A percentile compares a stretch with the other conserved stretches of the same genome.
Conservation (phyloP, 768 basidiomycete species). For the Leccinum rimulosum region DNA sequence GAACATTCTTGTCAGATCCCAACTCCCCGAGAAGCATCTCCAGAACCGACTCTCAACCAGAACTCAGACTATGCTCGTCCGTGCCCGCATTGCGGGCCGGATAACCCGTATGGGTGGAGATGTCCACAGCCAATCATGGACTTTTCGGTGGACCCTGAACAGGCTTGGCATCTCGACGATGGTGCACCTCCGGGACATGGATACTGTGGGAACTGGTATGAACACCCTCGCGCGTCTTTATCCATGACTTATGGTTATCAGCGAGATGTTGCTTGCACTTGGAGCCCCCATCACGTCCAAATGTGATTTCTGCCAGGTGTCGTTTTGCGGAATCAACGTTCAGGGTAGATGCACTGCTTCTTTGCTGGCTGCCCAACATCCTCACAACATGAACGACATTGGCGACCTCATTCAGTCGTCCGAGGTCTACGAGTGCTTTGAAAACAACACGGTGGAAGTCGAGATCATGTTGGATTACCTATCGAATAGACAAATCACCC, state of each 20-base stretch:
- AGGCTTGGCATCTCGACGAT: conserved; percentile 76
- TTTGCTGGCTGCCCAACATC: conserved; percentile 57
- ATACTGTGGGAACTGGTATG: conserved; percentile 80
- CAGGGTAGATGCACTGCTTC: conserved; percentile 69
- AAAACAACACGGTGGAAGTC: conserved; percentile 74
- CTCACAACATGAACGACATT: conserved; percentile 64
- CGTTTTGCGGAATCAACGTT: conserved; percentile 79
- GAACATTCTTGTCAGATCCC: conserved; percentile 54
- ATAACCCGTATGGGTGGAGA: conserved; percentile 74
- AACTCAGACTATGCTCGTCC: conserved; percentile 68
- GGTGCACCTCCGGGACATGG: conserved; percentile 78
- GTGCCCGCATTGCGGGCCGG: conserved; percentile 72
- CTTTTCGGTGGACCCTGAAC: conserved; percentile 62
- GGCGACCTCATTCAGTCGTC: conserved; percentile 75
- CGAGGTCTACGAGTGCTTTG: conserved; percentile 78
- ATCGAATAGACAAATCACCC: conserved; percentile 55
- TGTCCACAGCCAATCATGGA: conserved; percentile 81
- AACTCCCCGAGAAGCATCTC: conserved; percentile 69
- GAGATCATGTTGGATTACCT: conserved; percentile 85
- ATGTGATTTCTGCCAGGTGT: conserved; percentile 81
- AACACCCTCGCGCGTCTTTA: background rate
- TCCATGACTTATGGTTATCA: conserved; percentile 23
- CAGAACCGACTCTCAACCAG: conserved; percentile 68
- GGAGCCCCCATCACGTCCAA: conserved; percentile 74
- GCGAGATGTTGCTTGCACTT: conserved; percentile 73